Base-by-base conservation (phyloP, 1,139 yeast genomes). In the Hyphopichia khmerensis region DNA sequence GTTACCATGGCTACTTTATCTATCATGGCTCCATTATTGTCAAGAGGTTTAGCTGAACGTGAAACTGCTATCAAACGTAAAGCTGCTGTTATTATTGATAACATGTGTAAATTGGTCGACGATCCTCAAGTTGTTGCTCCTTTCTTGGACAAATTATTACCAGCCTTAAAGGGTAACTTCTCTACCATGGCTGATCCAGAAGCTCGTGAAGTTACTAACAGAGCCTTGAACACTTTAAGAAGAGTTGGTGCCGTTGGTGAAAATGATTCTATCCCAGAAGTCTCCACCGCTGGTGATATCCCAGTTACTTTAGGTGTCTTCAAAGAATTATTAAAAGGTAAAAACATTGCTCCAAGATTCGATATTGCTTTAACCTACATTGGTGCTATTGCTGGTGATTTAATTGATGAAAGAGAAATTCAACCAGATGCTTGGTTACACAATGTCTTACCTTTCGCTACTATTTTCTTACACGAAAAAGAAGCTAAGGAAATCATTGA, bases 41-140 rank as follows among this genome's bases (percentile, higher is more conserved):
- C 96, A 60, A 91, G 99, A 87, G 99, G 99, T 90, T 84, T 93
- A 69, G 96, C 95, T 69, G 99, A 93, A 81, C 95, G 99, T 82
- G 99, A 93, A 65, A 93, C 99, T 59, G 81, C 98, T 60, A 93
- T 93, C 81, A 93, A 93, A 87, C 91, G 99, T 84, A 93, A 93
- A 83, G 86, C 98, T 65, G 99, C 99, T 62, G 99, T 93, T 69
- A 93, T 93, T 75, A 87, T 91, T 64, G 99, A 93, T 75, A 93
- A 93, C 95, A 93, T 93, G 99, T 93, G 99, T 87, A 93, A 93
- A 80, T 88, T 93, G 77, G 99, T 93, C 78, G 98, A 93, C 68
- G 99, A 93, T 72, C 99, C 99, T 60, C 98, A 93, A 80, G 93
- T 93, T 67, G 96, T 93, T 77, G 98, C 98, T 80, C 99, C 99